Percentiles rank a stretch among this genome's conserved stretches.
These are phyloP conservation scores for Hypoxylon lenormandii DNA, from an alignment of 495 filamentous ascomycete species.

Conservation along the genomic window DNA sequence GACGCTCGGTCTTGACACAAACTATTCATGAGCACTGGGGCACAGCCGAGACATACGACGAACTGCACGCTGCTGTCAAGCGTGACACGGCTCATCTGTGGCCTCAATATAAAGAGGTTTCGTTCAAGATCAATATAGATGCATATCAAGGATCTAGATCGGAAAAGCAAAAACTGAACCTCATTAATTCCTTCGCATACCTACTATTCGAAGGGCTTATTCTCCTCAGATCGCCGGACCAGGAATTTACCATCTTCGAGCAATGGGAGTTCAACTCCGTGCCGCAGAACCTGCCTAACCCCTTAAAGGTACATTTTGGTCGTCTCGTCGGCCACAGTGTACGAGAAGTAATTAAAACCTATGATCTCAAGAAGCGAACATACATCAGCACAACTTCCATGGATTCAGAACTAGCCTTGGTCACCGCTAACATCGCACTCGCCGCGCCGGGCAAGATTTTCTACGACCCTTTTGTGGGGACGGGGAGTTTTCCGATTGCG, in stretches of 20 bases:
- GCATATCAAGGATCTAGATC: slow-evolving; percentile 76
- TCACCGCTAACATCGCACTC: slow-evolving; percentile 90
- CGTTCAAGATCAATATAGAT: slow-evolving; percentile 87
- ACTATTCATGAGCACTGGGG: slow-evolving; percentile 92
- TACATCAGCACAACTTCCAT: slow-evolving; percentile 97
- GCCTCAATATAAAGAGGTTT: slow-evolving; percentile 67
- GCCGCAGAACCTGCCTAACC: slow-evolving; percentile 58
- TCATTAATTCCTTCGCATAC: slow-evolving; percentile 86
- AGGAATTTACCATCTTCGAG: slow-evolving; percentile 82
- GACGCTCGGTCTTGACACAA: slow-evolving; percentile 81
- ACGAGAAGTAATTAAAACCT: slow-evolving; percentile 74
- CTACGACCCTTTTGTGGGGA: slow-evolving; percentile 95
- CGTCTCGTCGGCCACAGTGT: slow-evolving; percentile 72
- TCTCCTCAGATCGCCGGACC: slow-evolving; percentile 74
- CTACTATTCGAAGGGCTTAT: slow-evolving; percentile 81
- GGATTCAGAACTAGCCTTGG: slow-evolving; percentile 90
- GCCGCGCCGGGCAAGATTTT: slow-evolving; percentile 83
- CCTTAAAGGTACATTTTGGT: slow-evolving; percentile 75
- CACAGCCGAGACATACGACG: slow-evolving; percentile 71
- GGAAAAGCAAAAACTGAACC: slow-evolving; percentile 65
- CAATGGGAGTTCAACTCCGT: slow-evolving; percentile 71
- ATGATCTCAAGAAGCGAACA: slow-evolving; percentile 88
- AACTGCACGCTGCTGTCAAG: slow-evolving; percentile 74
- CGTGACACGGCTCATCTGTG: slow-evolving; percentile 71
- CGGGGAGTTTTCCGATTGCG: slow-evolving; percentile 87